A percentile compares a stretch with the other conserved stretches of the same genome.
Evolutionary conservation across 106 monocot species (phyloP).

Genomic region (Phalaenopsis equestris): DNA sequence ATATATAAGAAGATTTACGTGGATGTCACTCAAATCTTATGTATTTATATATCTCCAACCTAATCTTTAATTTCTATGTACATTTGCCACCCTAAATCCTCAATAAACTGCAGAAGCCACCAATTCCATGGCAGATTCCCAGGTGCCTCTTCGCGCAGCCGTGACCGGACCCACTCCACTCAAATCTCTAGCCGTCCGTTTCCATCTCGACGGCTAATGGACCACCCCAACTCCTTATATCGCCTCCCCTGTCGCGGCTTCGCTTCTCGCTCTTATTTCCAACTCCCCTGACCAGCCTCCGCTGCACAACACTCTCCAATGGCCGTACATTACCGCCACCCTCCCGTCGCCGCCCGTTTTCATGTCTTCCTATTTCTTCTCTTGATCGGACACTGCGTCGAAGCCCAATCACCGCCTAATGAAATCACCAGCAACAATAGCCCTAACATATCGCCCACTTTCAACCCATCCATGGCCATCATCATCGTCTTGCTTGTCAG

Average conservation of each 20-base stretch:
- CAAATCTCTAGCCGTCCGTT: not conserved
- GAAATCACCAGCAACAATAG: not conserved
- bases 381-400: not conserved
- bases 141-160: too few relatives aligned
- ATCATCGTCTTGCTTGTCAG: slow-evolving; percentile 25
- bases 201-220: not conserved
- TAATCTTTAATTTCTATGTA: too few relatives aligned
- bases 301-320: not conserved
- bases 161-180: too few relatives aligned
- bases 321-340: not conserved
- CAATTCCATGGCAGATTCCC: too few relatives aligned
- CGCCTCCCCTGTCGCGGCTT: not conserved
- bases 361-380: not conserved
- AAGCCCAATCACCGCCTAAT: not conserved
- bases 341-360: not conserved
- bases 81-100: too few relatives aligned
- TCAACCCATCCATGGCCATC: slow-evolving; percentile 31
- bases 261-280: not conserved
- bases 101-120: too few relatives aligned
- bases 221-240: not conserved
- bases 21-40: too few relatives aligned
- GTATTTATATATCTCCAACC: too few relatives aligned
- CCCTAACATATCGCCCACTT: not conserved
- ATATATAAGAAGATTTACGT: too few relatives aligned
- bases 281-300: not conserved